A percentile compares a stretch with the other conserved stretches of the same genome.
These are phyloP conservation scores for Nakazawaea wyomingensis DNA, from an alignment of 805 yeast species.

Conservation along the genomic window DNA sequence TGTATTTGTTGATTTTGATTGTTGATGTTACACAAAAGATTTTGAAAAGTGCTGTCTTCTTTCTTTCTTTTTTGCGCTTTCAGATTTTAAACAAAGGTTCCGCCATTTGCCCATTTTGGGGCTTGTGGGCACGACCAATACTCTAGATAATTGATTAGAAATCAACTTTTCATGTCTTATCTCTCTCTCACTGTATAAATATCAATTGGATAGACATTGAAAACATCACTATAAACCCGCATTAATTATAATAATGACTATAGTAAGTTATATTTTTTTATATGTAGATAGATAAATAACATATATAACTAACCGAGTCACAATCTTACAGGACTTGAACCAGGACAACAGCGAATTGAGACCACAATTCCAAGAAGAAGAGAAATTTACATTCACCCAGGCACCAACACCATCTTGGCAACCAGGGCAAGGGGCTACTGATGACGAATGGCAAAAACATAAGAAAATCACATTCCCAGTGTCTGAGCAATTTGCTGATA, in stretches of 20 bases:
- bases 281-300: no score
- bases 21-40: neutral
- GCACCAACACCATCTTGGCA: conserved; percentile 33
- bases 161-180: no score
- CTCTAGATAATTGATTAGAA: no score
- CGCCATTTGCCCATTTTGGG: no score
- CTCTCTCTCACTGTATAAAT: no score
- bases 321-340: conserved; percentile 4
- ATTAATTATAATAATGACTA: conserved; percentile 3
- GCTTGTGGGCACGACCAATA: no score
- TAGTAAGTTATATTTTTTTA: neutral
- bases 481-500: conserved; percentile 34
- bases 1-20: neutral
- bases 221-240: no score
- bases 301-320: no score
- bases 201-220: no score
- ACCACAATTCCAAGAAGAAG: conserved; percentile 11
- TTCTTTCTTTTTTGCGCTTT: no score
- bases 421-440: conserved; percentile 42
- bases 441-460: conserved; percentile 38
- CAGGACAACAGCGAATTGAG: conserved; percentile 9
- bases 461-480: conserved; percentile 48
- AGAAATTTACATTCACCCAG: conserved; percentile 12
- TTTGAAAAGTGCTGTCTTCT: neutral
- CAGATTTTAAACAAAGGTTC: no score